Conservation (phyloP, 768 basidiomycete species). For the Lactarius sanguifluus region DNA sequence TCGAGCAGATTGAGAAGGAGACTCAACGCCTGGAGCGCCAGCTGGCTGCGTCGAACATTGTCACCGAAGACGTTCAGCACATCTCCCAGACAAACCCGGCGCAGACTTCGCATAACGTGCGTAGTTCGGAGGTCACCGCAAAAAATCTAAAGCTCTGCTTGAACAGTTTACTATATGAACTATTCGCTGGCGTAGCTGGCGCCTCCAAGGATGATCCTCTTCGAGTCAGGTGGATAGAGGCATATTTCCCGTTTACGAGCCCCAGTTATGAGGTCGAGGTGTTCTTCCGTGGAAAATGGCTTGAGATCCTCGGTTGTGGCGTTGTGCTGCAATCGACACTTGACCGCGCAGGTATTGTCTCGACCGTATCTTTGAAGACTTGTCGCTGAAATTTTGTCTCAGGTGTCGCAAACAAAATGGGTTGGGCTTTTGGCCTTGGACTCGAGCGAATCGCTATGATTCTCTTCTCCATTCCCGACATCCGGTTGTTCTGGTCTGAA, state of each 20-base stretch:
- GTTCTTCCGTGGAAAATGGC: slow-evolving; percentile 93
- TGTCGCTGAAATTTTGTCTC: slow-evolving; percentile 1
- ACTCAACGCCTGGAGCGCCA: slow-evolving; percentile 60
- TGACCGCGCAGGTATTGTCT: slow-evolving; percentile 73
- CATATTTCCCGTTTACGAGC: slow-evolving; percentile 96
- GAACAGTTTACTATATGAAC: slow-evolving; percentile 76
- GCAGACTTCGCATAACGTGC: slow-evolving; percentile 75
- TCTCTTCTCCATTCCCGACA: slow-evolving; percentile 94
- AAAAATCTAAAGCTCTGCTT: slow-evolving; percentile 86
- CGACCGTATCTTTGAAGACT: not conserved
- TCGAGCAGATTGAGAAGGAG: slow-evolving; percentile 67
- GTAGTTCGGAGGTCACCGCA: slow-evolving; percentile 69
- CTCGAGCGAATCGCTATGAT: slow-evolving; percentile 98
- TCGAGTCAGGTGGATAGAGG: slow-evolving; percentile 94
- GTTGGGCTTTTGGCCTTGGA: slow-evolving; percentile 98
- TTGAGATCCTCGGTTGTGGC: slow-evolving; percentile 93
- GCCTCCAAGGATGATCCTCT: slow-evolving; percentile 65
- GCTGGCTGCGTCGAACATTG: slow-evolving; percentile 70
- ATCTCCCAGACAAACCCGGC: slow-evolving; percentile 74
- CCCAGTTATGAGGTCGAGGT: slow-evolving; percentile 99
- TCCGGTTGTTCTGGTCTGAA: slow-evolving; percentile 94
- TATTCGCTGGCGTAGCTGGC: slow-evolving; percentile 68
- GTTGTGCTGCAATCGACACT: slow-evolving; percentile 89
- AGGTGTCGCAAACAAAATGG: slow-evolving; percentile 82
- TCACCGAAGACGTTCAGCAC: slow-evolving; percentile 84